These are phyloP conservation scores for Aspergillus aculeatinus DNA, from an alignment of 2,329 filamentous ascomycete genomes.

Conservation along the genomic window DNA sequence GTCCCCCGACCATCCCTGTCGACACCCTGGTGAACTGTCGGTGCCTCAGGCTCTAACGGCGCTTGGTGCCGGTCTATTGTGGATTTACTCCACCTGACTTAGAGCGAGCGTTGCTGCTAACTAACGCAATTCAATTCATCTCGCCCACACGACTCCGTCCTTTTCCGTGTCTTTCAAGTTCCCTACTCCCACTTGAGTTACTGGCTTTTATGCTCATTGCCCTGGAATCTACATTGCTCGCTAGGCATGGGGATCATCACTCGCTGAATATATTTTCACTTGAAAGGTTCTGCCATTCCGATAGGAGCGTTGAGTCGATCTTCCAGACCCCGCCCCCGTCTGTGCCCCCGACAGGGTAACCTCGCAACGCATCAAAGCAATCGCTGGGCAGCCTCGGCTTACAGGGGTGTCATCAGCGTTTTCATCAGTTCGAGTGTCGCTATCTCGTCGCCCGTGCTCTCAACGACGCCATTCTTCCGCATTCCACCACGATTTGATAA, in stretches of 20 bases:
- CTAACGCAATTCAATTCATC: slow-evolving; percentile 9
- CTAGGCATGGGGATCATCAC: slow-evolving; percentile 26
- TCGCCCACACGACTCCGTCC: slow-evolving; percentile 17
- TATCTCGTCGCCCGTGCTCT: slow-evolving; percentile 1
- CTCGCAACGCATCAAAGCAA: slow-evolving; percentile 22
- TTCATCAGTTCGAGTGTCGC: slow-evolving; percentile 1
- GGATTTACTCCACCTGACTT: slow-evolving; percentile 28
- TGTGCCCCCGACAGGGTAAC: slow-evolving; percentile 32
- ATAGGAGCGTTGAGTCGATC: slow-evolving; percentile 29
- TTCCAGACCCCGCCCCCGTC: slow-evolving; percentile 28
- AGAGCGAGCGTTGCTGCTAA: slow-evolving; percentile 17
- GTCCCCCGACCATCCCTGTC: not conserved
- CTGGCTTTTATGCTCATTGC: slow-evolving; percentile 1
- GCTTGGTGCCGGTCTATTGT: slow-evolving; percentile 11
- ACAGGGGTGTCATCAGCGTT: slow-evolving; percentile 10
- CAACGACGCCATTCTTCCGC: slow-evolving; percentile 6
- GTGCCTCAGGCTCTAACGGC: slow-evolving; percentile 27
- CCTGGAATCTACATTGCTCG: slow-evolving; percentile 2
- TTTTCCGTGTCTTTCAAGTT: slow-evolving; percentile 12
- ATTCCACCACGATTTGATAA: slow-evolving; percentile 16
- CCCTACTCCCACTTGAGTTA: slow-evolving; percentile 10
- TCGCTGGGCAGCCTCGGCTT: slow-evolving; percentile 29
- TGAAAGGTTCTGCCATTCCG: slow-evolving; percentile 22
- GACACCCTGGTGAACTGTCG: not conserved
- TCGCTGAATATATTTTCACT: slow-evolving; percentile 22